Percentiles rank a stretch among this genome's conserved stretches.
Evolutionary conservation across 2,329 filamentous ascomycete species (phyloP).

Genomic region (Calonectria ilicicola): DNA sequence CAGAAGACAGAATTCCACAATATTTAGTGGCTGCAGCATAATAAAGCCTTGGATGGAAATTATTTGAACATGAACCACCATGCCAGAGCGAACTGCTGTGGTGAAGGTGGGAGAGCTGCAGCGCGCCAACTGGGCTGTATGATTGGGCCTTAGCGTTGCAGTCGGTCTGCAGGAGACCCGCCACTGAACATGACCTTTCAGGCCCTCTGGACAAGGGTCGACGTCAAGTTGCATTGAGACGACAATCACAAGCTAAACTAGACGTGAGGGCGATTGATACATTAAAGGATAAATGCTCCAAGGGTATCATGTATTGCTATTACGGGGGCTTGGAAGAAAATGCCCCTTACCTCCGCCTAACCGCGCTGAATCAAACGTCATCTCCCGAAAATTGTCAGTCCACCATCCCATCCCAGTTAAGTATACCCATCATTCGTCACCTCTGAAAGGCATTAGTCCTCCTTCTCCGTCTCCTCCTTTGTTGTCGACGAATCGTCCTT

Average conservation of each 20-base stretch:
- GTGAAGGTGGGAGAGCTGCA: not conserved
- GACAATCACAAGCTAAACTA: slow-evolving; percentile 2
- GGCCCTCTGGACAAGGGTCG: not conserved
- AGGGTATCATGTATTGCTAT: slow-evolving; percentile 48
- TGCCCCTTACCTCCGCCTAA: slow-evolving; percentile 29
- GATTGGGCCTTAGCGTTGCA: slow-evolving; percentile 33
- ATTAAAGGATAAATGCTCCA: slow-evolving; percentile 15
- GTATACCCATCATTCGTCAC: slow-evolving; percentile 36
- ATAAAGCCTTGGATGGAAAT: no score
- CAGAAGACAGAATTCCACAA: no score
- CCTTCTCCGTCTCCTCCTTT: slow-evolving; percentile 18
- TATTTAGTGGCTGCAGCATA: no score
- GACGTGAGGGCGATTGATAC: not conserved
- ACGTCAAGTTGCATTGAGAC: slow-evolving; percentile 1
- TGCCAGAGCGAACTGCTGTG: no score
- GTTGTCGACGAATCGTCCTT: slow-evolving; percentile 34
- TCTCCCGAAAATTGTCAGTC: slow-evolving; percentile 29
- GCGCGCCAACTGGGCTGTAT: not conserved
- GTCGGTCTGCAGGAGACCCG: slow-evolving; percentile 34
- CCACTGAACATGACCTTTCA: not conserved
- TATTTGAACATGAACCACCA: no score
- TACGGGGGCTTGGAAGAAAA: slow-evolving; percentile 29
- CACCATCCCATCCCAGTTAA: slow-evolving; percentile 15
- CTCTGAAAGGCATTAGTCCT: slow-evolving; percentile 18
- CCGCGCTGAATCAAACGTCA: slow-evolving; percentile 39